Percentiles rank a stretch among this genome's conserved stretches.
Conservation (phyloP, 2,329 filamentous ascomycete genomes). For the Alternaria brassicae region DNA sequence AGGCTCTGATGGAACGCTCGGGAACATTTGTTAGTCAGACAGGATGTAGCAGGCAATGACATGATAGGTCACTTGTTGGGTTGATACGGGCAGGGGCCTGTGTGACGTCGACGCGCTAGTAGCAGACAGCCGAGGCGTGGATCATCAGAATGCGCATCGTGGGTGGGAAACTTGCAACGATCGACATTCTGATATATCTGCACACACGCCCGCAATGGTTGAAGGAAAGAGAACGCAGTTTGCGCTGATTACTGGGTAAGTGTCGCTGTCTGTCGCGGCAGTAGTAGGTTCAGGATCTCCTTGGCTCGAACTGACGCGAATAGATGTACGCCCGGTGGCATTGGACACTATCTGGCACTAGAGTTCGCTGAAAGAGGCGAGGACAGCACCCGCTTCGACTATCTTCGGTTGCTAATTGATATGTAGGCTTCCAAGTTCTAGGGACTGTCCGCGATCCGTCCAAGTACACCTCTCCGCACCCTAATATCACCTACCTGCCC, state of each 20-base stretch:
- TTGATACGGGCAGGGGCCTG: neutral
- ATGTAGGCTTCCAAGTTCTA: constrained; percentile 61
- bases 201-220: constrained; percentile 18
- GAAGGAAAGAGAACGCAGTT: constrained; percentile 31
- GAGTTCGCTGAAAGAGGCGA: constrained; percentile 60
- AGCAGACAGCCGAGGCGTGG: neutral
- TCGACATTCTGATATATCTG: neutral
- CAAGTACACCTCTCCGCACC: constrained; percentile 57
- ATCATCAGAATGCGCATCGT: constrained; percentile 1
- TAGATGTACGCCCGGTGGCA: constrained; percentile 62
- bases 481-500: constrained; percentile 62
- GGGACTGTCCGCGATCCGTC: constrained; percentile 63
- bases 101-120: constrained; percentile 13
- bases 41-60: neutral
- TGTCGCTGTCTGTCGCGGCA: neutral
- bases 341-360: constrained; percentile 64
- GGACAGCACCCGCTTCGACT: neutral
- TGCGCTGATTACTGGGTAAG: constrained; percentile 50
- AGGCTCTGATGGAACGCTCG: neutral
- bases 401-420: neutral
- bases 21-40: neutral
- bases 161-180: neutral
- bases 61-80: neutral
- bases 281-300: neutral
- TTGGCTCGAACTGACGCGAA: constrained; percentile 19